Conservation (phyloP, 2,329 filamentous ascomycete genomes). For the Cladosporium sp. region DNA sequence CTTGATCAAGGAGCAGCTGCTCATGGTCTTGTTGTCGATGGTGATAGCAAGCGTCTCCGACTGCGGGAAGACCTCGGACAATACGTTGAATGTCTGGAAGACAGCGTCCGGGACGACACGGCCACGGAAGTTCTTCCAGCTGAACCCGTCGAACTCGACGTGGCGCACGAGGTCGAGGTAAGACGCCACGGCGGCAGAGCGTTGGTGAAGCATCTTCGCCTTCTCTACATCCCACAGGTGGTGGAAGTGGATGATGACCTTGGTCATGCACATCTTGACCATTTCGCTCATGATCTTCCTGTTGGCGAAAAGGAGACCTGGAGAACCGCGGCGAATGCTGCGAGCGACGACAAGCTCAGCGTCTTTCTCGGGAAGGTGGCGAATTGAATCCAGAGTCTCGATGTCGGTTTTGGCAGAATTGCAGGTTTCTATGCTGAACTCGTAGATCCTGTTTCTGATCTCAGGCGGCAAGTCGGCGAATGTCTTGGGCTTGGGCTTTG, state of each 20-base stretch:
- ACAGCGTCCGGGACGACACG: not conserved
- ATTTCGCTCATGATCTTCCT: not conserved
- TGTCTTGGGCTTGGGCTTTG: not conserved
- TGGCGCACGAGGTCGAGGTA: not conserved
- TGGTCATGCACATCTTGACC: not conserved
- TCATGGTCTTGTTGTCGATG: no score
- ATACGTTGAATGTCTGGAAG: not conserved
- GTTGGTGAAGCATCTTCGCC: not conserved
- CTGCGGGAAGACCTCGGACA: not conserved
- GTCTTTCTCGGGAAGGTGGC: not conserved
- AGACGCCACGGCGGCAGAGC: not conserved
- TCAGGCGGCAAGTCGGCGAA: not conserved
- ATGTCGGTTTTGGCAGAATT: no score
- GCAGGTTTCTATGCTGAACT: not conserved
- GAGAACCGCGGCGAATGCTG: no score
- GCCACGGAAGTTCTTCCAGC: no score
- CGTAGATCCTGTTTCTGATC: constrained; percentile 1
- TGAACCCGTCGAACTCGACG: not conserved
- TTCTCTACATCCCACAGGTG: not conserved
- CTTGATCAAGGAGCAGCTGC: no score
- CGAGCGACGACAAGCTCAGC: no score
- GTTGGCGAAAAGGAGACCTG: not conserved
- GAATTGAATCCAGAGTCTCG: not conserved
- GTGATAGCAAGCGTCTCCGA: no score
- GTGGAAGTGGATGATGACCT: not conserved